Percentiles rank a stretch among this genome's conserved stretches.
These are phyloP conservation scores for Alternaria sp. DNA, from an alignment of 2,329 filamentous ascomycete species.

Conservation along the genomic window DNA sequence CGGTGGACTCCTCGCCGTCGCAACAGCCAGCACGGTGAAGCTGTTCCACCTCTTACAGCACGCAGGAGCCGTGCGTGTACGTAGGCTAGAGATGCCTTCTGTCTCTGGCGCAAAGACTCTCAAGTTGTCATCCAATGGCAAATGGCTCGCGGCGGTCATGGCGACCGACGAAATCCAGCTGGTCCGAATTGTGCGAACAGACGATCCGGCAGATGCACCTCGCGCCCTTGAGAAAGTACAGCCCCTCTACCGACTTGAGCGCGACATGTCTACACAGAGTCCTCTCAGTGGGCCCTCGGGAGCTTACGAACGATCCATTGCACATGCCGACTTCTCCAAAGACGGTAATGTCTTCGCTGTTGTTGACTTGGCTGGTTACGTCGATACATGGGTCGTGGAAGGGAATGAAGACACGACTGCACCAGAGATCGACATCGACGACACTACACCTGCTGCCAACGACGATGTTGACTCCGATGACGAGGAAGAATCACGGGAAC, in stretches of 20 bases:
- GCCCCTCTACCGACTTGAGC: conserved; percentile 48
- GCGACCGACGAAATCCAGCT: conserved; percentile 53
- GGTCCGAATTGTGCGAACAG: conserved; percentile 57
- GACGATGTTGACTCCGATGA: conserved; percentile 47
- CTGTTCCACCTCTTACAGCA: conserved; percentile 71
- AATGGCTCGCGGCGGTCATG: conserved; percentile 68
- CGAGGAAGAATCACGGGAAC: conserved; percentile 56
- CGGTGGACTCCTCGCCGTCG: conserved; percentile 76
- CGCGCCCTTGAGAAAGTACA: conserved; percentile 47
- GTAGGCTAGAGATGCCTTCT: conserved; percentile 70
- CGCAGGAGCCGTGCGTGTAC: conserved; percentile 67
- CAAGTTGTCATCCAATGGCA: conserved; percentile 71
- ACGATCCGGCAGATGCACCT: conserved; percentile 45
- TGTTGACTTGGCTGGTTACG: conserved; percentile 80
- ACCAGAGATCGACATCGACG: conserved; percentile 48
- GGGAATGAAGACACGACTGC: conserved; percentile 59
- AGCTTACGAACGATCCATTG: conserved; percentile 78
- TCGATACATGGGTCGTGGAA: conserved; percentile 84
- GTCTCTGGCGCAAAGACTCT: conserved; percentile 73
- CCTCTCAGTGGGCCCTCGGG: conserved; percentile 69
- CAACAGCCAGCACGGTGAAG: conserved; percentile 77
- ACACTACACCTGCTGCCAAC: conserved; percentile 33
- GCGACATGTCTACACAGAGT: conserved; percentile 32
- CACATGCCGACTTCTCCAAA: conserved; percentile 76
- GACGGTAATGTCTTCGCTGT: conserved; percentile 80